Percentiles rank a stretch among this genome's conserved stretches.
Evolutionary conservation across 345 rosid genomes (phyloP).

Genomic region (Jatropha curcas): DNA sequence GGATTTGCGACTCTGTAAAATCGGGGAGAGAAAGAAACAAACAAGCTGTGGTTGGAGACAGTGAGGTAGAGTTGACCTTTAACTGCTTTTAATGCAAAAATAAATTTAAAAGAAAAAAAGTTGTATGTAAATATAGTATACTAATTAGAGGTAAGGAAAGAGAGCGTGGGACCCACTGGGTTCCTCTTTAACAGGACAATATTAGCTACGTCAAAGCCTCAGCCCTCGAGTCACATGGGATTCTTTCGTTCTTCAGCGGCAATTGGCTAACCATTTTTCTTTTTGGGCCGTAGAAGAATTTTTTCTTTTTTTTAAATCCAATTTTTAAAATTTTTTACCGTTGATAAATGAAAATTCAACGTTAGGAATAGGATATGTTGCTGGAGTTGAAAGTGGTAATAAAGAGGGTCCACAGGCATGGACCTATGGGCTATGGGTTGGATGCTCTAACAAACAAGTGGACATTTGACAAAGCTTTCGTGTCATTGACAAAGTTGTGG

Average conservation of each 20-base stretch:
- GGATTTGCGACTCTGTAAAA: conserved; percentile 34
- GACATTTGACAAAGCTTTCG: conserved; percentile 11
- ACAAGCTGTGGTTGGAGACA: conserved; percentile 42
- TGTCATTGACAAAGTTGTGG: background rate
- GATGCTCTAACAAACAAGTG: conserved; percentile 8
- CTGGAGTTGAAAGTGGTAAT: background rate
- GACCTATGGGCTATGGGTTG: background rate
- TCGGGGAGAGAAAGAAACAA: conserved; percentile 1
- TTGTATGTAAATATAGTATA: background rate
- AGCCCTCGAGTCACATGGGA: conserved; percentile 52
- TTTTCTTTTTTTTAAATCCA: background rate
- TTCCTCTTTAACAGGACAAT: conserved; percentile 42
- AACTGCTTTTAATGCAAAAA: conserved; percentile 42
- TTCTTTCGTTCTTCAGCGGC: conserved; percentile 12
- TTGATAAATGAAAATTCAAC: background rate
- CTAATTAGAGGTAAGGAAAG: background rate
- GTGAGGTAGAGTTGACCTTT: conserved; percentile 60
- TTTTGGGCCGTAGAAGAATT: no score
- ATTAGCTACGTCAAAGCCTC: conserved; percentile 46
- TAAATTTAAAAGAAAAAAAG: background rate
- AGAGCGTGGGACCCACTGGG: conserved; percentile 12
- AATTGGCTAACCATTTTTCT: no score
- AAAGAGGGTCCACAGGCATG: background rate
- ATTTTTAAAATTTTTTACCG: conserved; percentile 6
- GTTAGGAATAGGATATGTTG: background rate